These are phyloP conservation scores for Spatholobus suberectus DNA, from an alignment of 306 rosid species.

Conservation along the genomic window DNA sequence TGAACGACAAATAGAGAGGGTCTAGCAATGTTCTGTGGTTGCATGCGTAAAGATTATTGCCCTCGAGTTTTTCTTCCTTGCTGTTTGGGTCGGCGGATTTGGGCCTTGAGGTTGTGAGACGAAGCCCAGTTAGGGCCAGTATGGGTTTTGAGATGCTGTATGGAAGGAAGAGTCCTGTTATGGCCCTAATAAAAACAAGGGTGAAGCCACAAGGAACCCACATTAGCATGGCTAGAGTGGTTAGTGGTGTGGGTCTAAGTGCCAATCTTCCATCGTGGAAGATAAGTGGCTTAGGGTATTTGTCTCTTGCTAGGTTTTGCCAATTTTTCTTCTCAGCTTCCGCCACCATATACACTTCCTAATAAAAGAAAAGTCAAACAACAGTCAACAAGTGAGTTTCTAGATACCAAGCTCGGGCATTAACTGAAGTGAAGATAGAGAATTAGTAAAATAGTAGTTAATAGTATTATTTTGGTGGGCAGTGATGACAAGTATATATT, in stretches of 20 bases:
- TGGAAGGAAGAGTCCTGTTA: conserved; percentile 35
- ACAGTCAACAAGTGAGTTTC: background rate
- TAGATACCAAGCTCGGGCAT: background rate
- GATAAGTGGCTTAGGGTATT: conserved; percentile 57
- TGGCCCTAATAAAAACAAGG: conserved; percentile 42
- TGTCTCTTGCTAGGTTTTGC: conserved; percentile 55
- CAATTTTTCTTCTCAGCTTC: conserved; percentile 63
- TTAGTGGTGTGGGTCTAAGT: conserved; percentile 51
- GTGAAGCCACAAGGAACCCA: conserved; percentile 63
- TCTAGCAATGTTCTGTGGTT: conserved; percentile 75
- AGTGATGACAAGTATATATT: background rate
- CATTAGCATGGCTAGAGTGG: conserved; percentile 42
- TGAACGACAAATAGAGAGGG: conserved; percentile 60
- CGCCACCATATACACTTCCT: conserved; percentile 64
- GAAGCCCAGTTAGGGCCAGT: conserved; percentile 49
- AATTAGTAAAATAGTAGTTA: background rate
- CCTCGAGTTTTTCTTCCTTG: background rate
- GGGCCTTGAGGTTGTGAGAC: conserved; percentile 42
- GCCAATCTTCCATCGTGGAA: conserved; percentile 85
- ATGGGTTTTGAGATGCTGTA: conserved; percentile 48
- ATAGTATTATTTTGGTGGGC: background rate
- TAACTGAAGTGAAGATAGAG: background rate
- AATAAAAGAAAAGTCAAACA: background rate
- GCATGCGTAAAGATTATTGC: conserved; percentile 62
- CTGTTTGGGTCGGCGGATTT: no score